Conservation (phyloP, 148 eudicot genomes). For the Heliamphora exappendiculata region DNA sequence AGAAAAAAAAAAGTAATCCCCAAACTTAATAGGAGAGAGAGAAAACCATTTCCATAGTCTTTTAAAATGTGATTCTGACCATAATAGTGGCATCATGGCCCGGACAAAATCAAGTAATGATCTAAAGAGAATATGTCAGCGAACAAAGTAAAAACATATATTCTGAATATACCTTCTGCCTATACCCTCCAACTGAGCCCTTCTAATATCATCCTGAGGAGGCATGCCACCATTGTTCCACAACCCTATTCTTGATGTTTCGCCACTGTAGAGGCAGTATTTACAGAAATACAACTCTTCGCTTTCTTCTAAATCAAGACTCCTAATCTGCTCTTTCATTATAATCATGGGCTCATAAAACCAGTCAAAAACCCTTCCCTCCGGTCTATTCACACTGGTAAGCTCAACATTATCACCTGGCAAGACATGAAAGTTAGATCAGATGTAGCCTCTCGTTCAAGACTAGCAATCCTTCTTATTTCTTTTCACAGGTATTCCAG, state of each 20-base stretch:
- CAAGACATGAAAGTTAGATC: background rate
- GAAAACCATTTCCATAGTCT: background rate
- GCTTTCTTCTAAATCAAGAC: constrained; percentile 11
- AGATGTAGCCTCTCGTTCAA: background rate
- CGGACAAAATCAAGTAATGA: background rate
- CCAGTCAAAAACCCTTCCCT: constrained; percentile 29
- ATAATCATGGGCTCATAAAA: constrained; percentile 25
- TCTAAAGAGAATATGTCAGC: background rate
- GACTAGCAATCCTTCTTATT: background rate
- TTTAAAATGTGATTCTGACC: background rate
- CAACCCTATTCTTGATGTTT: constrained; percentile 7
- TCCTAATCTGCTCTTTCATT: constrained; percentile 25
- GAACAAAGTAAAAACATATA: background rate
- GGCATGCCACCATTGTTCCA: constrained; percentile 21
- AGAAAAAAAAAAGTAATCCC: background rate
- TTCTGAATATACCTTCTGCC: constrained; percentile 20
- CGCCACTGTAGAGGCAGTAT: constrained; percentile 21
- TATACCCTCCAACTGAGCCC: constrained; percentile 27
- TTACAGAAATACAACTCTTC: constrained; percentile 23
- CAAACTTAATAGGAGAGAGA: background rate
- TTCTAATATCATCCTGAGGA: constrained; percentile 22
- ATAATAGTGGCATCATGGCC: background rate
- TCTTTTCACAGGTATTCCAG: background rate
- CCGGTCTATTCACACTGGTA: constrained; percentile 24
- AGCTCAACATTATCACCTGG: constrained; percentile 24